Conservation (phyloP, 768 basidiomycete genomes). For the Xerocomellus intermedius region DNA sequence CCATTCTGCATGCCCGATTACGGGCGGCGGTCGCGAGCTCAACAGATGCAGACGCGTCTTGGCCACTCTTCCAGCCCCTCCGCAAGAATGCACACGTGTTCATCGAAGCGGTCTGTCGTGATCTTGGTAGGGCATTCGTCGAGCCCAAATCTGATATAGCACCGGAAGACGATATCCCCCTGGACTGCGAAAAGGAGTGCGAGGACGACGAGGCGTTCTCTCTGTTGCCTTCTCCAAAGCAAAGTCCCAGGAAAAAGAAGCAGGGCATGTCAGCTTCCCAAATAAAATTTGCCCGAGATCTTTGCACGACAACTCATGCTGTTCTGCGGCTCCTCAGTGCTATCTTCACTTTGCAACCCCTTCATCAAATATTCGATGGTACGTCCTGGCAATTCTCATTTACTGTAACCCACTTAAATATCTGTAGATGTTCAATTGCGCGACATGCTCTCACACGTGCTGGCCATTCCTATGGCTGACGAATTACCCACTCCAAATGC, state of each 20-base stretch:
- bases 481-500: conserved; percentile 77
- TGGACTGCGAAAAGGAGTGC: conserved; percentile 23
- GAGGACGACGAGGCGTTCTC: conserved; percentile 29
- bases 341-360: conserved; percentile 57
- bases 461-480: conserved; percentile 70
- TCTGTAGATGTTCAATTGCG: conserved; percentile 55
- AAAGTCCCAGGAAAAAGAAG: conserved; percentile 55
- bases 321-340: conserved; percentile 65
- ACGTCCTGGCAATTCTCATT: conserved; percentile 15
- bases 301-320: conserved; percentile 70
- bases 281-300: conserved; percentile 75
- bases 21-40: conserved; percentile 41
- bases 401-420: conserved; percentile 5
- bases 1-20: conserved; percentile 63
- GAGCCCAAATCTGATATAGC: conserved; percentile 43
- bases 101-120: conserved; percentile 60
- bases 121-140: conserved; percentile 62
- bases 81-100: conserved; percentile 52
- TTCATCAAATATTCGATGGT: conserved; percentile 66
- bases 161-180: conserved; percentile 23
- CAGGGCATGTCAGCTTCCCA: conserved; percentile 75
- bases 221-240: conserved; percentile 65
- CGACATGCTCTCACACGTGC: conserved; percentile 56
- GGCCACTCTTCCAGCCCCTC: conserved; percentile 73
- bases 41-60: conserved; percentile 58